Conservation (phyloP, 2,329 filamentous ascomycete genomes). For the Monosporascus sp. region DNA sequence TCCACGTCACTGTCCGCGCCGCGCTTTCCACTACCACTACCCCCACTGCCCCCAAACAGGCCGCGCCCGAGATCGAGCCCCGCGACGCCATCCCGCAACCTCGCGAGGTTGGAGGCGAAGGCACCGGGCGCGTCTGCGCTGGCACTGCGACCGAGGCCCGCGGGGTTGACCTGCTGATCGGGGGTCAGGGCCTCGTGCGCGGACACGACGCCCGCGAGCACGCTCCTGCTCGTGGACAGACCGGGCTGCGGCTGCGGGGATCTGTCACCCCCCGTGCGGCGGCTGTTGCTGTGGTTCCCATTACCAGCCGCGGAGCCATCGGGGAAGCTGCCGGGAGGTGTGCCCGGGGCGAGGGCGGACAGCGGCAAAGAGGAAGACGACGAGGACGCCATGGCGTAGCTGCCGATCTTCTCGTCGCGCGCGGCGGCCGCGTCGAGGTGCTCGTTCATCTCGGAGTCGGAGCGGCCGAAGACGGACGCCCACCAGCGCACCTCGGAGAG, state of each 20-base stretch:
- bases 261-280: conserved; percentile 7
- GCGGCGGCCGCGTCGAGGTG: conserved; percentile 50
- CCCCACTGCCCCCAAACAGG: conserved; percentile 32
- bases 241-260: conserved; percentile 27
- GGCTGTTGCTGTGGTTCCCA: conserved; percentile 11
- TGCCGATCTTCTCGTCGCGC: conserved; percentile 35
- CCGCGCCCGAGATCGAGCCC: conserved; percentile 45
- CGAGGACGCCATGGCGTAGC: conserved; percentile 21
- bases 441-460: conserved; percentile 89
- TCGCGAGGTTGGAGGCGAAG: conserved; percentile 33
- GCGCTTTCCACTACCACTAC: background rate
- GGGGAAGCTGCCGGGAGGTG: conserved; percentile 15
- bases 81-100: conserved; percentile 42
- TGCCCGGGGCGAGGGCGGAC: conserved; percentile 13
- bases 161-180: conserved; percentile 20
- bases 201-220: conserved; percentile 55
- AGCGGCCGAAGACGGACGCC: conserved; percentile 79
- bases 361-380: no score
- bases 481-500: conserved; percentile 85
- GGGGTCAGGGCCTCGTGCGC: conserved; percentile 48
- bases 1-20: background rate
- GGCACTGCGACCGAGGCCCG: conserved; percentile 37
- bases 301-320: conserved; percentile 40
- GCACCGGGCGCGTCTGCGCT: conserved; percentile 41
- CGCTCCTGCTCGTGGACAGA: conserved; percentile 41